A percentile compares a stretch with the other conserved stretches of the same genome.
Conservation (phyloP, 495 filamentous ascomycete species). For the Corynascus novoguineensis region DNA sequence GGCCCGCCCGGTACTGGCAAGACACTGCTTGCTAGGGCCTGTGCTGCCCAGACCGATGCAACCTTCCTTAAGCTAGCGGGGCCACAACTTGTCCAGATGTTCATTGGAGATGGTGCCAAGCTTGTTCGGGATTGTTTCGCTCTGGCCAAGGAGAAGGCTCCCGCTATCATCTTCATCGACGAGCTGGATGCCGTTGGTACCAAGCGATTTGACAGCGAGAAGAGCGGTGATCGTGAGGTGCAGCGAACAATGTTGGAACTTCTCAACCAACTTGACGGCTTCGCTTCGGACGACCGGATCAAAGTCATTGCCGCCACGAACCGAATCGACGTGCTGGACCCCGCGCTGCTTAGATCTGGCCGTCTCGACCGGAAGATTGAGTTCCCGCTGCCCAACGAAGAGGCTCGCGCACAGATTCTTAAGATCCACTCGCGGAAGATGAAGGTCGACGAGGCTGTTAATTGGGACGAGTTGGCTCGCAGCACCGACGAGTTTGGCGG, state of each 20-base stretch:
- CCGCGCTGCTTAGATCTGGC: constrained; percentile 86
- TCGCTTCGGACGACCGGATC: constrained; percentile 97
- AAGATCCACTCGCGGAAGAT: constrained; percentile 98
- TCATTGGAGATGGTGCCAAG: constrained; percentile 98
- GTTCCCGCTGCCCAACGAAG: constrained; percentile 98
- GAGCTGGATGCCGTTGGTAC: constrained; percentile 96
- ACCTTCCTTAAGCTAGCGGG: constrained; percentile 99
- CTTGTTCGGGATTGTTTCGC: constrained; percentile 97
- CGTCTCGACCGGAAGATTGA: constrained; percentile 98
- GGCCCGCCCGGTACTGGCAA: constrained; percentile 96
- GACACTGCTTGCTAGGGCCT: constrained; percentile 93
- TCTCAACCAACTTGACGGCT: constrained; percentile 97
- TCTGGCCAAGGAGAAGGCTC: constrained; percentile 95
- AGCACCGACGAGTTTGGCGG: constrained; percentile 99
- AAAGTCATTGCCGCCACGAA: constrained; percentile 98
- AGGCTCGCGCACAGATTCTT: constrained; percentile 93
- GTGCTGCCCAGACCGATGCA: constrained; percentile 95
- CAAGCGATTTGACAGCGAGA: constrained; percentile 98
- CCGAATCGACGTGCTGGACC: constrained; percentile 94
- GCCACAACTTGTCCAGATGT: constrained; percentile 99
- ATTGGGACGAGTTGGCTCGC: constrained; percentile 92
- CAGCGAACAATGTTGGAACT: constrained; percentile 99
- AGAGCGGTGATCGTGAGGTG: constrained; percentile 95
- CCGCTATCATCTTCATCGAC: constrained; percentile 99
- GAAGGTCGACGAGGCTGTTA: constrained; percentile 88